Evolutionary conservation across 2,329 filamentous ascomycete genomes (phyloP).

Genomic region (Cadophora gregata): DNA sequence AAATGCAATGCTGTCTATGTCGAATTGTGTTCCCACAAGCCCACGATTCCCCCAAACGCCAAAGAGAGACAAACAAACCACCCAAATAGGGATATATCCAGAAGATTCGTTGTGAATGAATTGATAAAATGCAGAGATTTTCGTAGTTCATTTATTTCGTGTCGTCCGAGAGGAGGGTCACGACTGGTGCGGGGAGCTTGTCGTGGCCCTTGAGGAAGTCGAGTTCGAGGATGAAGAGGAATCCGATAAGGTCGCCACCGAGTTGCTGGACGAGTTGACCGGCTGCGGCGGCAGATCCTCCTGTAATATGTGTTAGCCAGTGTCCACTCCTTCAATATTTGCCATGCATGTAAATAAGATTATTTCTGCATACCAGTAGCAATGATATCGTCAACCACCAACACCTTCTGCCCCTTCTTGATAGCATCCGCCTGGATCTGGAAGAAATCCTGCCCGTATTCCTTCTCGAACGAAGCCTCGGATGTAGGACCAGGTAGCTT

Average conservation of each 20-base stretch:
- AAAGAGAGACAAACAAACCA: background rate
- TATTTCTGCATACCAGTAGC: slow-evolving; percentile 75
- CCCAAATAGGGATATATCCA: background rate
- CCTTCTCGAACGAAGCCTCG: slow-evolving; percentile 89
- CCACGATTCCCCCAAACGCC: slow-evolving; percentile 10
- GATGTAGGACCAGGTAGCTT: slow-evolving; percentile 92
- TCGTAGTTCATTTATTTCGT: slow-evolving; percentile 24
- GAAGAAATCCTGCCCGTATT: slow-evolving; percentile 94
- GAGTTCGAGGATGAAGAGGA: slow-evolving; percentile 94
- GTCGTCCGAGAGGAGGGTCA: slow-evolving; percentile 78
- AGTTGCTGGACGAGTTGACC: slow-evolving; percentile 85
- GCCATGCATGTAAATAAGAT: no score
- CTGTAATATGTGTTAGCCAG: slow-evolving; percentile 52
- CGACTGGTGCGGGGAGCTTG: slow-evolving; percentile 83
- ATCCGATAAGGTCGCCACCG: slow-evolving; percentile 85
- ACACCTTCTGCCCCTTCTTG: slow-evolving; percentile 83
- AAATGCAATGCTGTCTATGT: slow-evolving; percentile 13
- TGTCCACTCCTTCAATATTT: background rate
- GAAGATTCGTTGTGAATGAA: background rate
- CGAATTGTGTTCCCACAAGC: background rate
- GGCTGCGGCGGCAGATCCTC: slow-evolving; percentile 88
- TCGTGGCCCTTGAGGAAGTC: slow-evolving; percentile 90
- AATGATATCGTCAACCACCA: slow-evolving; percentile 98
- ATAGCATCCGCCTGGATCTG: slow-evolving; percentile 92
- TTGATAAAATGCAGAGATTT: background rate